These are phyloP conservation scores for Allantophomopsis lycopodina DNA, from an alignment of 2,329 filamentous ascomycete genomes.

Conservation along the genomic window DNA sequence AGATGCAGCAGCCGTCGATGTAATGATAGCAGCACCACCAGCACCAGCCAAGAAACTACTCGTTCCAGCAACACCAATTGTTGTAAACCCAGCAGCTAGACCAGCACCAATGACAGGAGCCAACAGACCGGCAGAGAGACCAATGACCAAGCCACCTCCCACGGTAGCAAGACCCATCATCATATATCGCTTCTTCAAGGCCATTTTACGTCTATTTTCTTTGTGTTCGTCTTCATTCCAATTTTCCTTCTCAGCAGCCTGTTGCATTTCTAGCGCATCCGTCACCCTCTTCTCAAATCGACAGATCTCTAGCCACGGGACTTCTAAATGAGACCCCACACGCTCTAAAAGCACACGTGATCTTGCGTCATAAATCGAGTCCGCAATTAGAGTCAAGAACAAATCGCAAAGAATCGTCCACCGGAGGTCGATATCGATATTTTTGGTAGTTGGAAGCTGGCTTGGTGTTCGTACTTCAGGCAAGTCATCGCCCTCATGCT, in stretches of 20 bases:
- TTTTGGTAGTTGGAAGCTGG: slow-evolving; percentile 66
- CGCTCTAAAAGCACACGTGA: slow-evolving; percentile 74
- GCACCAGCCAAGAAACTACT: slow-evolving; percentile 80
- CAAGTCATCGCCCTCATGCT: slow-evolving; percentile 54
- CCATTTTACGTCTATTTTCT: slow-evolving; percentile 68
- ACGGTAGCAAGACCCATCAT: slow-evolving; percentile 97
- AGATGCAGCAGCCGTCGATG: slow-evolving; percentile 73
- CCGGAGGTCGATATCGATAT: slow-evolving; percentile 87
- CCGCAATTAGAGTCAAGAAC: slow-evolving; percentile 91
- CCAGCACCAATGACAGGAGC: slow-evolving; percentile 91
- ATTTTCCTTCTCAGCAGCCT: slow-evolving; percentile 84
- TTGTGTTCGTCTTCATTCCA: slow-evolving; percentile 97
- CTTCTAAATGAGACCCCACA: slow-evolving; percentile 66
- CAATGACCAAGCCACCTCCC: slow-evolving; percentile 88
- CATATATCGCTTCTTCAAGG: slow-evolving; percentile 71
- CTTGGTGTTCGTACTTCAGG: slow-evolving; percentile 72
- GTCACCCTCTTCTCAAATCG: slow-evolving; percentile 95
- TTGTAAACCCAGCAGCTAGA: slow-evolving; percentile 86
- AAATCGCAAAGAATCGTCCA: slow-evolving; percentile 97
- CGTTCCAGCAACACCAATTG: slow-evolving; percentile 84
- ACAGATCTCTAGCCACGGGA: slow-evolving; percentile 87
- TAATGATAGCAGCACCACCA: slow-evolving; percentile 88
- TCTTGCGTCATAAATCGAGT: slow-evolving; percentile 82
- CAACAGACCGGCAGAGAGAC: slow-evolving; percentile 79
- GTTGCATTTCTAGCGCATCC: slow-evolving; percentile 95